These are phyloP conservation scores for Rossbeevera mucosa DNA, from an alignment of 768 basidiomycete genomes.

Conservation along the genomic window DNA sequence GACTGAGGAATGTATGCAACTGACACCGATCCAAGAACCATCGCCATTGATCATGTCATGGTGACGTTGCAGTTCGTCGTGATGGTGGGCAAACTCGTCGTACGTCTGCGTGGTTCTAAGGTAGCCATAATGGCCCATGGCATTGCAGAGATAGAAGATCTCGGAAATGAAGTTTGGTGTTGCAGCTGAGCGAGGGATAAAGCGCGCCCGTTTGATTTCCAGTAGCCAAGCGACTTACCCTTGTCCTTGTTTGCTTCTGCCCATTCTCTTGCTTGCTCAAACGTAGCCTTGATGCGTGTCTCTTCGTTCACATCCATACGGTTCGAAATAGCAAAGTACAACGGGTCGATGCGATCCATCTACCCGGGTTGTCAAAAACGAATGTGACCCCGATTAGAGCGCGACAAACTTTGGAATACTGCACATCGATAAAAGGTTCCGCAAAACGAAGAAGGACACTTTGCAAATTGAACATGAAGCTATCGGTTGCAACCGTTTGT, in stretches of 20 bases:
- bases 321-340: constrained; percentile 69
- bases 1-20: constrained; percentile 21
- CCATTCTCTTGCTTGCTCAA: constrained; percentile 80
- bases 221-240: constrained; percentile 33
- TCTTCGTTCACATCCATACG: constrained; percentile 81
- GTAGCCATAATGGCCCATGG: constrained; percentile 87
- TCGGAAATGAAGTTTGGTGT: constrained; percentile 92
- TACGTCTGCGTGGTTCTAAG: constrained; percentile 75
- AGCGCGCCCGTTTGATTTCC: background rate
- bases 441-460: constrained; percentile 79
- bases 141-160: constrained; percentile 84
- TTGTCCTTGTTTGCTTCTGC: constrained; percentile 45
- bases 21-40: constrained; percentile 78
- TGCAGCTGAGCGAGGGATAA: constrained; percentile 37
- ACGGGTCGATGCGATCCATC: constrained; percentile 88
- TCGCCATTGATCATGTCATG: constrained; percentile 72
- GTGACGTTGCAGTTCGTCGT: constrained; percentile 73
- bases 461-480: constrained; percentile 90
- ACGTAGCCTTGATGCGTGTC: constrained; percentile 90
- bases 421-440: constrained; percentile 92
- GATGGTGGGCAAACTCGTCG: constrained; percentile 67
- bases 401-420: constrained; percentile 69
- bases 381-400: background rate
- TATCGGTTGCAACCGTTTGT: constrained; percentile 81
- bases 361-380: constrained; percentile 28